Evolutionary conservation across 805 yeast genomes (phyloP).

Genomic region (Nakazawaea siamensis): DNA sequence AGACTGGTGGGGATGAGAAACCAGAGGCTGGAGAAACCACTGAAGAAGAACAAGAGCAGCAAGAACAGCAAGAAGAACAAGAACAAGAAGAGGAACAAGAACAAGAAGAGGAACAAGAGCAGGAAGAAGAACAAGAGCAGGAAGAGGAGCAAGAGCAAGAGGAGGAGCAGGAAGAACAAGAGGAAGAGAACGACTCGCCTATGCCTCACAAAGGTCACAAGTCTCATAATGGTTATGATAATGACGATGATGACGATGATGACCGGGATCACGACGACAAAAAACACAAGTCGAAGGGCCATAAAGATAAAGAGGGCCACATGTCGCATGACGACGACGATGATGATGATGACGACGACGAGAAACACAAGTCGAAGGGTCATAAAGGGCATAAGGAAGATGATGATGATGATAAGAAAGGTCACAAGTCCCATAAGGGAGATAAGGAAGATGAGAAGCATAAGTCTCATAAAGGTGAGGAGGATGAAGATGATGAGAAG

Average conservation of each 20-base stretch:
- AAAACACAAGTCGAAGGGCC: not conserved
- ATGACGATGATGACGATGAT: not conserved
- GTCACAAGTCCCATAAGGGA: not conserved
- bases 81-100: not conserved
- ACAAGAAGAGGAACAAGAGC: not conserved
- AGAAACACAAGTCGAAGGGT: conserved; percentile 13
- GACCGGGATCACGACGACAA: not conserved
- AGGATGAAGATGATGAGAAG: conserved; percentile 15
- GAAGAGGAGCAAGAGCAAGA: too few species aligned
- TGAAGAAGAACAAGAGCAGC: not conserved
- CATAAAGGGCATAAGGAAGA: conserved; percentile 11
- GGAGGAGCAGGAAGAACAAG: too few species aligned
- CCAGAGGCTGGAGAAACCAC: not conserved
- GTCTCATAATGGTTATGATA: too few species aligned
- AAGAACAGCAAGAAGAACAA: conserved; percentile 12
- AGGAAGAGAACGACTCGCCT: too few species aligned
- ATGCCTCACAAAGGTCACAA: too few species aligned
- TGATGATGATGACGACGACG: conserved; percentile 12
- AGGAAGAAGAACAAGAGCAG: not conserved
- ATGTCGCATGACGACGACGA: not conserved
- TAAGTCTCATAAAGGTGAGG: conserved; percentile 15
- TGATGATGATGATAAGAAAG: conserved; percentile 13
- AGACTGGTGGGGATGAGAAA: not conserved
- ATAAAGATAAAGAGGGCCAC: too few species aligned
- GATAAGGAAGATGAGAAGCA: conserved; percentile 9